Base-by-base conservation (phyloP, 176 grass and related monocot genomes). In the Oryza nivara region DNA sequence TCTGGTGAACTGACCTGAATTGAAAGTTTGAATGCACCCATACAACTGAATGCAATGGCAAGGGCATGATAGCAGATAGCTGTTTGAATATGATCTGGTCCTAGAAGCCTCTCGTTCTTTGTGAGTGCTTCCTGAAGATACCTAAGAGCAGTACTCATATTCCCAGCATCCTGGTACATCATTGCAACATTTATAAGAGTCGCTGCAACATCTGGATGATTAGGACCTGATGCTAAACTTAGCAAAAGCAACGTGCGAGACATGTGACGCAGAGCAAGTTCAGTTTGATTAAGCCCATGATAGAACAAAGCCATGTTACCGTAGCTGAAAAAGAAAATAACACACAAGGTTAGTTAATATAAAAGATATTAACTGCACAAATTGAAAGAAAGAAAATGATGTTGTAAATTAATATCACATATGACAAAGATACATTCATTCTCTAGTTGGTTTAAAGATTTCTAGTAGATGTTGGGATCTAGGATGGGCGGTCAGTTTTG, bases 241-340 rank as follows among this genome's bases (percentile, higher is more conserved):
- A 96, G 84, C 67, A 99, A 66, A 22, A 94, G 75, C 65, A 99
- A 72, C 19, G 96, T 92, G 35, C 91, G 91, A 60, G 93, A 99
- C 93, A 99, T 96, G 74, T 99, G 96, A 17, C 88, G 83, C 43
- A 99, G 78, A 4, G 96, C 96, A 20, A 99, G 86, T 86, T 99
- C 93, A 45, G 89, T 93, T 77, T 99, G 93, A 83, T 96, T 99
- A 45, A 99, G 83, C 52, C 89, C 90, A 83, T 99, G 96, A 75
- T 99, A 99, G 90, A 99, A 99, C 60, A 95, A 87, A 23, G 93
- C 96, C 96, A 99, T 99, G 74, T 99, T 99, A 68, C 91, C 96
- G n/a, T 99, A 99, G 87, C 96, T 99, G 83, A 76, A 93, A 81
- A 76, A n/a, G 67, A 54, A 86, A 75, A 70, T 47, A 35, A 75